Percentiles rank a stretch among this genome's conserved stretches.
These are phyloP conservation scores for Corchorus capsularis DNA, from an alignment of 345 rosid genomes.

Conservation along the genomic window DNA sequence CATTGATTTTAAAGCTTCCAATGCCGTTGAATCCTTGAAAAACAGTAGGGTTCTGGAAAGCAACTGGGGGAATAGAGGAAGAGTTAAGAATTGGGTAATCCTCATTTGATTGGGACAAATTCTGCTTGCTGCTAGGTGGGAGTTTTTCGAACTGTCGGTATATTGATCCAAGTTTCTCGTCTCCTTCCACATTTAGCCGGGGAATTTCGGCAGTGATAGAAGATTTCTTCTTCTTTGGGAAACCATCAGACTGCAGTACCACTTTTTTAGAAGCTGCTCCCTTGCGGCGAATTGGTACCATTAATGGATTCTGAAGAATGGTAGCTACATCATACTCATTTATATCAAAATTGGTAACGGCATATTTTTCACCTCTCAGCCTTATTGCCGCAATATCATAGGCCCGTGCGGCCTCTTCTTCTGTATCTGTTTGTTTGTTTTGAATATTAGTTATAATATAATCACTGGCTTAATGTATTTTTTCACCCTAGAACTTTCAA, in stretches of 20 bases:
- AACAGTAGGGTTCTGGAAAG: no score
- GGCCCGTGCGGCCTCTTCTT: constrained; percentile 41
- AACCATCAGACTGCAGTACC: neutral
- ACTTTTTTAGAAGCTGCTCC: constrained; percentile 34
- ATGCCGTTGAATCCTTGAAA: neutral
- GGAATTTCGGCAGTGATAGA: neutral
- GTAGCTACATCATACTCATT: constrained; percentile 20
- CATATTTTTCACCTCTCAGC: constrained; percentile 20
- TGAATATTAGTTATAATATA: neutral
- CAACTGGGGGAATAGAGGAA: neutral
- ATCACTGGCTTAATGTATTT: no score
- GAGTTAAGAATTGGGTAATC: neutral
- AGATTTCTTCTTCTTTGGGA: neutral
- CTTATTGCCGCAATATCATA: constrained; percentile 37
- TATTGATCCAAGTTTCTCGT: neutral
- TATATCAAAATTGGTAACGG: constrained; percentile 32
- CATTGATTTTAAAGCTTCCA: constrained; percentile 3
- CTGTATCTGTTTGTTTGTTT: constrained; percentile 25
- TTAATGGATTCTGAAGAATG: constrained; percentile 10
- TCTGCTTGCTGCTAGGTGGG: neutral
- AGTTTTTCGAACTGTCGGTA: neutral
- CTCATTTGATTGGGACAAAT: neutral
- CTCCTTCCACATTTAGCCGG: neutral
- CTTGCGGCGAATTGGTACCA: constrained; percentile 31
- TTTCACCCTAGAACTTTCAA: no score